Evolutionary conservation across 495 filamentous ascomycete genomes (phyloP), one percentile per base, ranked within the genome.

Genomic region (Penicillium chermesinum): DNA sequence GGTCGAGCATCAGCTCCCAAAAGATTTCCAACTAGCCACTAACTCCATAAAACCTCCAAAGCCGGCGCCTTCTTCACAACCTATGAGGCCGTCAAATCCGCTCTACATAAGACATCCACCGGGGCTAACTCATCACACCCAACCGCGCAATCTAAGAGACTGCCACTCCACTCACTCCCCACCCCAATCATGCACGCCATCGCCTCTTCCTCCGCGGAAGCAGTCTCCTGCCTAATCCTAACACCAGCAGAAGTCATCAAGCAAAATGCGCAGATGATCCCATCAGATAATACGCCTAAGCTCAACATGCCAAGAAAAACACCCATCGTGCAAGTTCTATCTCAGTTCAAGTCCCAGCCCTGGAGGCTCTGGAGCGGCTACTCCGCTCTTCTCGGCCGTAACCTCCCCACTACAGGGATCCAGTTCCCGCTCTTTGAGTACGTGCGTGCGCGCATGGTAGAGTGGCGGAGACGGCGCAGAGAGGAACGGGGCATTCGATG

Each of bases 211-310:
- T 63, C 76, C 18, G 90, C 80, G 0, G 90, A 95, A 61, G 75
- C 87, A 45, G 86, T 89, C 2, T 88, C 88, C 4, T 95, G 91
- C 59, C 69, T 84, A 20, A 85, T 96, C 41, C 77, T 95, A 34
- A 91, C 90, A 0, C 91, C 91, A 0, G 86, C 89, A 32, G 90
- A 96, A 62, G 88, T 95, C 7, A 73, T 95, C 32, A 96, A 96
- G 68, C 90, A 95, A 54, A 95, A 95, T 65, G 88, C 90, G 2
- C 91, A 96, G 64, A 84, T 94, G 58, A 46, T 75, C 25, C 10
- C 6, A 55, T 51, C 13, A 46, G 38, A 18, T 36, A 30, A 18
- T 44, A 51, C 25, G 17, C 47, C 17, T 25, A 13, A 30, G 7
- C 2, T 25, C 30, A 9, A 38, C 25, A 27, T 34, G 25, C 25